Conservation (phyloP, 1,139 yeast species). For the Saccharomyces hybrid region DNA sequence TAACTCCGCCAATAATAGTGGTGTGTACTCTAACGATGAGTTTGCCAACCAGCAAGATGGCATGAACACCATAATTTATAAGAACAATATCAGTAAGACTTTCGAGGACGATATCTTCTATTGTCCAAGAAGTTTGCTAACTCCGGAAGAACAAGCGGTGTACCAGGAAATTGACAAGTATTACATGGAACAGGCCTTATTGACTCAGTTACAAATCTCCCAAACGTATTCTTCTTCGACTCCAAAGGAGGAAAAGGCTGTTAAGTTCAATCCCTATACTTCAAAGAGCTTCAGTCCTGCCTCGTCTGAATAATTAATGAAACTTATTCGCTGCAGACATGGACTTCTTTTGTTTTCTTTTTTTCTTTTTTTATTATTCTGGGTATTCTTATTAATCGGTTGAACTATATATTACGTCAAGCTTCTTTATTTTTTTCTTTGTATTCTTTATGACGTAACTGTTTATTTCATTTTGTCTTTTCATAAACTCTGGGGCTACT, state of each 20-base stretch:
- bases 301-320: not conserved
- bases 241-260: conserved; percentile 3
- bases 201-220: conserved; percentile 2
- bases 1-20: conserved; percentile 11
- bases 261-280: conserved; percentile 25
- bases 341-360: not conserved
- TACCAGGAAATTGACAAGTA: conserved; percentile 18
- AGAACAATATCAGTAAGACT: conserved; percentile 18
- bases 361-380: not conserved
- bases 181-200: conserved; percentile 9
- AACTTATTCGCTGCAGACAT: not conserved
- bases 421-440: not conserved
- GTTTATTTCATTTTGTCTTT: not conserved
- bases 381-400: not conserved
- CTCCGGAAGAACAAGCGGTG: conserved; percentile 14
- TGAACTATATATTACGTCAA: not conserved
- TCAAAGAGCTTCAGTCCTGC: conserved; percentile 34
- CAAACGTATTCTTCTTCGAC: conserved; percentile 7
- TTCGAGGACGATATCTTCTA: conserved; percentile 28
- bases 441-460: not conserved
- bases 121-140: conserved; percentile 24
- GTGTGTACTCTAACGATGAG: conserved; percentile 2
- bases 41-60: not conserved
- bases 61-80: conserved; percentile 11
- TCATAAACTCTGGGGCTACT: not conserved